These are phyloP conservation scores for Aquilaria yunnanensis DNA, from an alignment of 345 rosid genomes.

Conservation along the genomic window DNA sequence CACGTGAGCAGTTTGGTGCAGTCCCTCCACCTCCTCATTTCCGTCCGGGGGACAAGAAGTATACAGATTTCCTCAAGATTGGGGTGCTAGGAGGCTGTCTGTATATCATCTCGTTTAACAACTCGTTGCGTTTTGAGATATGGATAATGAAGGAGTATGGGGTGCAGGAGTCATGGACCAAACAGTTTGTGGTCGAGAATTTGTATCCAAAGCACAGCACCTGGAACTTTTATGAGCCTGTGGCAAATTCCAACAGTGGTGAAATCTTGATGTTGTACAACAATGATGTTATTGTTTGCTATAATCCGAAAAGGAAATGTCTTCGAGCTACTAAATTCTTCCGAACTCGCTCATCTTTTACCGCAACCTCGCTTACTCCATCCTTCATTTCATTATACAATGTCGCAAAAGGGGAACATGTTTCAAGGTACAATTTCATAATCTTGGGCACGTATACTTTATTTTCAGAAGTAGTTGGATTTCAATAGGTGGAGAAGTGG, in stretches of 20 bases:
- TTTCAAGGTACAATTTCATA: conserved; percentile 4
- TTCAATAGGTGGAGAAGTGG: no score
- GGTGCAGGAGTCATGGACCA: conserved; percentile 17
- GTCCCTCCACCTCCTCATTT: conserved; percentile 10
- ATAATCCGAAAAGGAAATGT: conserved; percentile 3
- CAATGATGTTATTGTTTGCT: conserved; percentile 3
- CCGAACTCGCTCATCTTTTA: conserved; percentile 4
- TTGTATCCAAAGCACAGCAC: conserved; percentile 6
- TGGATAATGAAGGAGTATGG: conserved; percentile 16
- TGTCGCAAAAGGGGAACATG: conserved; percentile 10
- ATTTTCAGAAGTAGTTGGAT: background rate
- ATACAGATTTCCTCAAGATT: background rate
- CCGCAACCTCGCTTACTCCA: conserved; percentile 10
- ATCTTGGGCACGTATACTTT: background rate
- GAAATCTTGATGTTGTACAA: conserved; percentile 13
- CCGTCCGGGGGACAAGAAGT: background rate
- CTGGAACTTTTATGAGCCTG: conserved; percentile 10
- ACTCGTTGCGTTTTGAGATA: conserved; percentile 3
- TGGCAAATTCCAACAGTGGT: conserved; percentile 9
- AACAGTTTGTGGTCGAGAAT: conserved; percentile 10
- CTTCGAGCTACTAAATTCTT: background rate
- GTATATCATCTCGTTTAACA: conserved; percentile 4
- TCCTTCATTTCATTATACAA: conserved; percentile 9
- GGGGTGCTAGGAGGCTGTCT: conserved; percentile 16
- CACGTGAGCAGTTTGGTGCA: conserved; percentile 7